These are phyloP conservation scores for Ophiostoma piceae DNA, from an alignment of 2,329 filamentous ascomycete genomes.

Conservation along the genomic window DNA sequence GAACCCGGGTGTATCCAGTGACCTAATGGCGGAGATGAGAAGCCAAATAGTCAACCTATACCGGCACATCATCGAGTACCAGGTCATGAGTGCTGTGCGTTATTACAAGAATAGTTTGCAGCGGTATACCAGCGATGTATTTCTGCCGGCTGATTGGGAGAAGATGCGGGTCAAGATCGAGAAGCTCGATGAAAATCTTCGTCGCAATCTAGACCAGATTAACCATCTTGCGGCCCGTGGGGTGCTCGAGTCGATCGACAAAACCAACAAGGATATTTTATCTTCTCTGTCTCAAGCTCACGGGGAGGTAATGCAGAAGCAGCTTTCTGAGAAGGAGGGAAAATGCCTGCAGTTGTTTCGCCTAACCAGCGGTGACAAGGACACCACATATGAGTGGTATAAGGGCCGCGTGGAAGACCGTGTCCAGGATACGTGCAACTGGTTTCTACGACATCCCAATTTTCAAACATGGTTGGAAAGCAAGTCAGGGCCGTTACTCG, in stretches of 20 bases:
- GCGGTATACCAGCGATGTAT: no score
- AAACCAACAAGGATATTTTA: no score
- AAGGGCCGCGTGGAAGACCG: not conserved
- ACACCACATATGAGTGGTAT: not conserved
- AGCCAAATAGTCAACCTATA: not conserved
- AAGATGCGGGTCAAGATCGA: no score
- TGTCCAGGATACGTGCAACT: not conserved
- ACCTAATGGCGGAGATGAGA: not conserved
- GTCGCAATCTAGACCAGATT: no score
- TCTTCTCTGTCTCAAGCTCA: not conserved
- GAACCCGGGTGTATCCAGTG: not conserved
- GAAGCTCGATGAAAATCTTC: no score
- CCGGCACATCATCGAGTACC: constrained; percentile 2
- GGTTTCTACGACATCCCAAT: not conserved
- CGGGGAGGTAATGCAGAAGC: not conserved
- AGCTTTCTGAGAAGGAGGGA: not conserved
- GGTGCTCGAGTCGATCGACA: no score
- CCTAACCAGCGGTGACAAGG: not conserved
- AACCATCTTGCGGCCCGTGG: no score
- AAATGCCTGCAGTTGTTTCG: not conserved
- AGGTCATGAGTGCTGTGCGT: no score
- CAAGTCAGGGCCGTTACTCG: not conserved
- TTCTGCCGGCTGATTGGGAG: no score
- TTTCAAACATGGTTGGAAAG: not conserved
- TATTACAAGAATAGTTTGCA: no score